These are phyloP conservation scores for Trypanosoma theileri DNA, from an alignment of 208 protist genomes.

Conservation along the genomic window DNA sequence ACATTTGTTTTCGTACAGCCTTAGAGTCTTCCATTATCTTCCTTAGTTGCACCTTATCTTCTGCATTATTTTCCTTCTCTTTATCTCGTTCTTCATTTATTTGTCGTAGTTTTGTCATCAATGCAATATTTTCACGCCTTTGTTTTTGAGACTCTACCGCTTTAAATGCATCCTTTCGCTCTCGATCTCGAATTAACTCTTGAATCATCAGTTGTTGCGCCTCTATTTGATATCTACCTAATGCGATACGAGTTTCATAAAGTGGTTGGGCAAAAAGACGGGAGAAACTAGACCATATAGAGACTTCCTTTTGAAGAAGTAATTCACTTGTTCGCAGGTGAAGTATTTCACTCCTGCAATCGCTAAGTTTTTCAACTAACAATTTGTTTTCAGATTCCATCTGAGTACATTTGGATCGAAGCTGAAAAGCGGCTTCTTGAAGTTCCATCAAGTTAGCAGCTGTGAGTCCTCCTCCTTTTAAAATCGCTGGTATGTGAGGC, in stretches of 20 bases:
- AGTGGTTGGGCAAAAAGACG: conserved; percentile 16
- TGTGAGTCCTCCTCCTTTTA: not conserved
- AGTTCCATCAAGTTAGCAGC: conserved; percentile 18
- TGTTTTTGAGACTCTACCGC: not conserved
- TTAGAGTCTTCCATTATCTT: not conserved
- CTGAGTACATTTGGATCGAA: conserved; percentile 2
- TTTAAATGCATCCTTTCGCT: not conserved
- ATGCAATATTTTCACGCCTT: not conserved
- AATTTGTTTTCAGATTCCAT: conserved; percentile 1
- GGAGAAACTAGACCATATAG: conserved; percentile 17
- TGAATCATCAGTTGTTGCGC: conserved; percentile 9
- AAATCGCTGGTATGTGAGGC: not conserved
- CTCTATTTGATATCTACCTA: conserved; percentile 7
- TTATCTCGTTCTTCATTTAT: conserved; percentile 7
- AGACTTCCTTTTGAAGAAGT: conserved; percentile 15
- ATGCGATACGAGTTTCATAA: conserved; percentile 7
- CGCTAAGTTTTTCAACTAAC: not conserved
- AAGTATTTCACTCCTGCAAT: not conserved
- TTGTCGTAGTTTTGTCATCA: conserved; percentile 2
- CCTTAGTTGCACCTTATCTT: not conserved
- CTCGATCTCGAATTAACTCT: not conserved
- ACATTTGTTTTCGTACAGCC: not conserved
- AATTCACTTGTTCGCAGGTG: conserved; percentile 9
- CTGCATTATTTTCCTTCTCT: not conserved
- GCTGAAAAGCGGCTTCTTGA: conserved; percentile 9